Evolutionary conservation across 2,329 filamentous ascomycete genomes (phyloP).

Genomic region (Uncinocarpus reesii): DNA sequence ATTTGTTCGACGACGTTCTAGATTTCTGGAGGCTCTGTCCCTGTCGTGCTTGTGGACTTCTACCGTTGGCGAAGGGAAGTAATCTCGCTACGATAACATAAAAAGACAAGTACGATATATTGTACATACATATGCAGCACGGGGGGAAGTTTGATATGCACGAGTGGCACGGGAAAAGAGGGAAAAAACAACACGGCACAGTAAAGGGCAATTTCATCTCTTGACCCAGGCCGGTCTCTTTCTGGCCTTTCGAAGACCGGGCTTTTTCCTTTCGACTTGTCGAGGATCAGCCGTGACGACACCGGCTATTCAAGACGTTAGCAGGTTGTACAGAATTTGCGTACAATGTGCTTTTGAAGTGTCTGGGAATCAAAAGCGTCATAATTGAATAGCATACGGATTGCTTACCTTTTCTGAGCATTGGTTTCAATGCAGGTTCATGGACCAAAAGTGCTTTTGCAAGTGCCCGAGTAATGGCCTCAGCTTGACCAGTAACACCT

Average conservation of each 20-base stretch:
- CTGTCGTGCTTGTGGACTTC: neutral
- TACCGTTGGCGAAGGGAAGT: neutral
- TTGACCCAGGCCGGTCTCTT: slow-evolving; percentile 99
- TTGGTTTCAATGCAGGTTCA: slow-evolving; percentile 82
- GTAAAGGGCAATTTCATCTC: slow-evolving; percentile 39
- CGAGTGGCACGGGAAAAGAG: neutral
- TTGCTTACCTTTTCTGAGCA: slow-evolving; percentile 73
- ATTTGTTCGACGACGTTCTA: neutral
- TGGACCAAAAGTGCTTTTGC: slow-evolving; percentile 81
- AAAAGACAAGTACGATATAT: neutral
- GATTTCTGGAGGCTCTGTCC: neutral
- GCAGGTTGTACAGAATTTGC: slow-evolving; percentile 16
- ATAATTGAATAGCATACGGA: slow-evolving; percentile 1
- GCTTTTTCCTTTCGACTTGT: slow-evolving; percentile 95
- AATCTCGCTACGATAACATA: neutral
- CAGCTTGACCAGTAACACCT: slow-evolving; percentile 88
- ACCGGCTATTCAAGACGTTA: slow-evolving; percentile 54
- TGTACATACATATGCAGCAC: neutral
- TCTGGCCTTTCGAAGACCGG: slow-evolving; percentile 87
- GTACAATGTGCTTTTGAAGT: neutral
- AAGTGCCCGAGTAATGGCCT: slow-evolving; percentile 82
- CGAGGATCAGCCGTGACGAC: slow-evolving; percentile 84
- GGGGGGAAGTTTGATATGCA: neutral
- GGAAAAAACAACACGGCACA: neutral
- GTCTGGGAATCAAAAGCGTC: neutral